These are phyloP conservation scores for Arabidopsis suecica DNA, from an alignment of 345 rosid genomes.

Conservation along the genomic window DNA sequence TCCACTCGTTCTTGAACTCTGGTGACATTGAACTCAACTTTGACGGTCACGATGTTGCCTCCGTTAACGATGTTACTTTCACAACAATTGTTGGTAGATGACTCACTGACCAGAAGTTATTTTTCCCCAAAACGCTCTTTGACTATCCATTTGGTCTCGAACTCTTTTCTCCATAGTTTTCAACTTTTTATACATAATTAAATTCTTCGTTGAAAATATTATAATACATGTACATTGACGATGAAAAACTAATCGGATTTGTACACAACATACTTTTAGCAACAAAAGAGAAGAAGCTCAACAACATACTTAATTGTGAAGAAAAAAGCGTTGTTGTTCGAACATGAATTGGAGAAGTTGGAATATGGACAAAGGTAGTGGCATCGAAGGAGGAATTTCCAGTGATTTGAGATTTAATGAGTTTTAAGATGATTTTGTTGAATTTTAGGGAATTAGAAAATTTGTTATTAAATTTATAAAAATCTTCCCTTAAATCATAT, in stretches of 20 bases:
- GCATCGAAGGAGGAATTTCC: no score
- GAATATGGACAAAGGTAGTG: no score
- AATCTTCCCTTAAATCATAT: no score
- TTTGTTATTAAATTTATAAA: no score
- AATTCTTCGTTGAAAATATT: background rate
- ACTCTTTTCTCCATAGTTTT: background rate
- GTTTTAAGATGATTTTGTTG: no score
- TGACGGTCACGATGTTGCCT: slow-evolving; percentile 53
- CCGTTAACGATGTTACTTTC: slow-evolving; percentile 64
- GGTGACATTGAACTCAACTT: slow-evolving; percentile 46
- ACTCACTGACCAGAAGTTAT: background rate
- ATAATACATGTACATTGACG: background rate
- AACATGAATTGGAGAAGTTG: background rate
- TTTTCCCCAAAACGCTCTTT: background rate
- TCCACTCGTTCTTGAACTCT: slow-evolving; percentile 43
- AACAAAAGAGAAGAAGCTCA: no score
- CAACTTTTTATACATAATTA: background rate
- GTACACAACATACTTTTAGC: background rate
- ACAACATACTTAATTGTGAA: background rate
- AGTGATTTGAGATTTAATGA: no score
- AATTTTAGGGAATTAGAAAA: no score
- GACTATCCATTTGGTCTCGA: background rate
- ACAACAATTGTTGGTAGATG: slow-evolving; percentile 60
- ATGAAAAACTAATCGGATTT: background rate
- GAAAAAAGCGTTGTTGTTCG: background rate